Base-by-base conservation (phyloP, 2,329 filamentous ascomycete genomes). In the Colletotrichum sansevieriae region DNA sequence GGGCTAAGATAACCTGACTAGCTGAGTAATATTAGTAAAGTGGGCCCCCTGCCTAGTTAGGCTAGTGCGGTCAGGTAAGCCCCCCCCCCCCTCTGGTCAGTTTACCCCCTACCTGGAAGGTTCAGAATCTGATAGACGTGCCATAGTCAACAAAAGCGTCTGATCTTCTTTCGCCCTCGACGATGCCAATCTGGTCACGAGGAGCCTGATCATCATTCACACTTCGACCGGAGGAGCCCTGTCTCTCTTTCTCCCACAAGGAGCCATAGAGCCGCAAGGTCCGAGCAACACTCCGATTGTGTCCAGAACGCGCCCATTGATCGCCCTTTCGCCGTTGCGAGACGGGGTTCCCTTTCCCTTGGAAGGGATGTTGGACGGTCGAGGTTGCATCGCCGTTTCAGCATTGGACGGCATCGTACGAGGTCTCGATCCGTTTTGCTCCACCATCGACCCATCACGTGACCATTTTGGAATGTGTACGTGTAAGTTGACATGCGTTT, bases 381-480 rank as follows among this genome's bases (percentile, higher is more conserved):
- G 35, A 35, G 51, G 67, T 66, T 70, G 67, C 70, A 70, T 49
- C 43, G 35, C 59, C 37, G 70, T 71, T 70, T 71, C 70, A 71
- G 55, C 33, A 39, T 54, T 58, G 35, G 46, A 59, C 61, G 55
- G 55, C 60, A 65, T 71, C 68, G 65, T 71, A 69, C 65, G 65
- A 69, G 41, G 52, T 46, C 44, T 44, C 63, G 49, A 41, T 68
- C 52, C 61, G 61, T 59, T 59, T 20, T 41, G 29, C 55, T 47
- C 65, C 68, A 47, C 37, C 51, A 70, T 68, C 66, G 56, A 47
- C 66, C 56, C 66, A 70, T 61, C 56, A 62, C 60, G 65, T 68
- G 59, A 64, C 44, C 22, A 29, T 18, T 15, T 29, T 55, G 20
- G 54, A 52, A 52, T 15, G 29, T 43, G 58, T 56, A 51, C 58